Evolutionary conservation across 345 rosid genomes (phyloP).

Genomic region (Brassica rapa): DNA sequence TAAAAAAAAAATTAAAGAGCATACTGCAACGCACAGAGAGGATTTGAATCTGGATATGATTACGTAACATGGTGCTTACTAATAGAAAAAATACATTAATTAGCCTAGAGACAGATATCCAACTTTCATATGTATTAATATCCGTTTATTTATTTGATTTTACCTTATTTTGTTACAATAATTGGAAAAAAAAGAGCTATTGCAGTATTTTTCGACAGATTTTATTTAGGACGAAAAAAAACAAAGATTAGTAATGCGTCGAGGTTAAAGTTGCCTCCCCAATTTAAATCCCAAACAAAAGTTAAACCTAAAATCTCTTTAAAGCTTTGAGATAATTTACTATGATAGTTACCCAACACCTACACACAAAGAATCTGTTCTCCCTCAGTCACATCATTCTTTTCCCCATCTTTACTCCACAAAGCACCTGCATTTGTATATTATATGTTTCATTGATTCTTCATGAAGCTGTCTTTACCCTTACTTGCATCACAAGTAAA

Average conservation of each 20-base stretch:
- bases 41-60: not conserved
- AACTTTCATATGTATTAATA: not conserved
- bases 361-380: constrained; percentile 43
- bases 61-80: constrained; percentile 4
- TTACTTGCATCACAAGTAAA: constrained; percentile 70
- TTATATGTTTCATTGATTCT: constrained; percentile 33
- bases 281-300: constrained; percentile 7
- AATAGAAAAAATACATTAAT: not conserved
- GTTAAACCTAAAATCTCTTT: constrained; percentile 32
- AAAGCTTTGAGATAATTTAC: constrained; percentile 32
- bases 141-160: not conserved
- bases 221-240: constrained; percentile 1
- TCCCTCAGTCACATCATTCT: constrained; percentile 34
- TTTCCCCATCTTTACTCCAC: constrained; percentile 41
- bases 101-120: not conserved
- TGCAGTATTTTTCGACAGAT: not conserved
- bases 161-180: constrained; percentile 5
- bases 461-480: constrained; percentile 50
- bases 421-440: constrained; percentile 24
- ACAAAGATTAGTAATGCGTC: constrained; percentile 28
- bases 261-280: constrained; percentile 27
- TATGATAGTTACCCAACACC: constrained; percentile 39
- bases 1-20: not conserved
- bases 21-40: not conserved
- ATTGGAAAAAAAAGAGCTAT: not conserved